A percentile compares a stretch with the other conserved stretches of the same genome.
Conservation (phyloP, 768 basidiomycete species). For the Pulveroboletus frians region DNA sequence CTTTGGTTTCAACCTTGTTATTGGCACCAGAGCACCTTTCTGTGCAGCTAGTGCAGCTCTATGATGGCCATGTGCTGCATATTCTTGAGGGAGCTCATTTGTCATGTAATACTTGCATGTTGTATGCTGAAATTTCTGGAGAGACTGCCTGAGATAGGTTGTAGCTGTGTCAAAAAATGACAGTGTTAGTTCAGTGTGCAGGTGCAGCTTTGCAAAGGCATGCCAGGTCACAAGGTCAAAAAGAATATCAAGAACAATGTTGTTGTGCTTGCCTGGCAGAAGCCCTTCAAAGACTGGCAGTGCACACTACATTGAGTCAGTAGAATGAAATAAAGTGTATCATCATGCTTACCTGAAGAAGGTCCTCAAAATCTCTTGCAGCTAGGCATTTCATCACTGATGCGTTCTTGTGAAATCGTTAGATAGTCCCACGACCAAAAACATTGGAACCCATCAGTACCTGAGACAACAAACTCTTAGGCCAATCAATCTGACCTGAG, state of each 20-base stretch:
- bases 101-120: too few relatives aligned
- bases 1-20: too few relatives aligned
- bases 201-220: not conserved
- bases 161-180: too few relatives aligned
- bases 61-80: too few relatives aligned
- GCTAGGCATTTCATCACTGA: not conserved
- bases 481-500: too few relatives aligned
- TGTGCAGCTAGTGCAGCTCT: too few relatives aligned
- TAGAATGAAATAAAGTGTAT: not conserved
- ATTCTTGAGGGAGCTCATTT: too few relatives aligned
- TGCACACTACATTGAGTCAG: not conserved
- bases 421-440: not conserved
- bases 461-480: not conserved
- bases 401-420: not conserved
- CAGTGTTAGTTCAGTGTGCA: not conserved
- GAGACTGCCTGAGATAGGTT: too few relatives aligned
- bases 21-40: too few relatives aligned
- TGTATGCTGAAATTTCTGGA: too few relatives aligned
- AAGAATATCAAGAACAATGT: not conserved
- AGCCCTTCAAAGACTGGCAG: not conserved
- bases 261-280: not conserved
- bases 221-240: not conserved
- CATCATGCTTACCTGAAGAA: not conserved
- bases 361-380: not conserved
- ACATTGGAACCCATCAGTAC: not conserved